Base-by-base conservation (phyloP, 768 basidiomycete species). In the Inosperma sp. region DNA sequence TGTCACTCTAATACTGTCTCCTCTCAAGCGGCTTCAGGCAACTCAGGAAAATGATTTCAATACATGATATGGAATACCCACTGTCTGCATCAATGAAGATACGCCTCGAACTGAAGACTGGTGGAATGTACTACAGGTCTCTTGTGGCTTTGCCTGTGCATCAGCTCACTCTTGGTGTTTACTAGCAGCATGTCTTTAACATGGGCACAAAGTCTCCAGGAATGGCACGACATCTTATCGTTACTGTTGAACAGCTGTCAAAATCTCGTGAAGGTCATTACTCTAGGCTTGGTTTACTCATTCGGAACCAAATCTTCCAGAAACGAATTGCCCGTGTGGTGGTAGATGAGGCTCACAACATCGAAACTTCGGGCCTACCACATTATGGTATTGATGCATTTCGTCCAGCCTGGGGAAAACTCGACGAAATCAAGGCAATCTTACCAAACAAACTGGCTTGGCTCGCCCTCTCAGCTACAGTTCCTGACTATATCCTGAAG, bases 1-100 rank as follows among this genome's bases (percentile, higher is more conserved):
- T 10, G 27, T 60, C 41, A 44, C 52, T 12, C n/a, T 60, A 19
- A 53, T 54, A 0, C 55, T 65, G 14, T 60, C 59, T 8, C 61
- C 62, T 0, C 42, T 65, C 16, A 68, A 60, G 51, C 51, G 39
- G n/a, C 60, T 58, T 22, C 62, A 56, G 19, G 31, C 22, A 1
- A 47, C 42, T 7, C 56, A 62, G 40, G 53, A 49, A 21, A 49
- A 31, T 19, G 59, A 65, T 26, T 61, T 59, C 17, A 60, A 62
- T 30, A 22, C 27, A 3, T 21, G 43, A 1, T 62, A 54, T 45
- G 22, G 44, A 1, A 59, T 62, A n/a, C 41, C 45, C 17, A 65
- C 57, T 2, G 51, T 62, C 1, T 42, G 44, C 2, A 60, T 62
- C 21, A 65, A 65, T 53, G 62, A 65, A 10, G 60, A 65, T 35